These are phyloP conservation scores for Populus hybrid DNA, from an alignment of 441 rosid genomes.

Conservation along the genomic window DNA sequence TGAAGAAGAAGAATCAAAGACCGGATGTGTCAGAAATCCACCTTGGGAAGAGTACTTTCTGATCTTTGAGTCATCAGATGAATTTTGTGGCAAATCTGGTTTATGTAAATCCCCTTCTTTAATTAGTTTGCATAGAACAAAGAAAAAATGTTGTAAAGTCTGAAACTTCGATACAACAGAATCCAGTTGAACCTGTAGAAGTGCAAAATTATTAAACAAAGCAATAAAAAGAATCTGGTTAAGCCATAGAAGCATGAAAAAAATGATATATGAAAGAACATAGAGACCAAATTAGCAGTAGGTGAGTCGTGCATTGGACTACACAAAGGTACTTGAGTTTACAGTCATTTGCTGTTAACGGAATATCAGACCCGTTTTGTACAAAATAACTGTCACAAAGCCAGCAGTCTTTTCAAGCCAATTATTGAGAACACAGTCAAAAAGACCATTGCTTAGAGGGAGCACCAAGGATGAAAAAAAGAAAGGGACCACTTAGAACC, in stretches of 20 bases:
- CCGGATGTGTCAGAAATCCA: constrained; percentile 82
- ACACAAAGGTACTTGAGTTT: neutral
- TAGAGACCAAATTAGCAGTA: neutral
- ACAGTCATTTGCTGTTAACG: neutral
- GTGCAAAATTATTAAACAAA: constrained; percentile 23
- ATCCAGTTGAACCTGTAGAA: constrained; percentile 69
- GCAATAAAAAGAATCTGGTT: constrained; percentile 6
- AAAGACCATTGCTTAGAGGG: no score
- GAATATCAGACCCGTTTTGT: neutral
- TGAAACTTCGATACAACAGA: constrained; percentile 67
- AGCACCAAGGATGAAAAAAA: neutral
- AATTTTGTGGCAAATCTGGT: constrained; percentile 36
- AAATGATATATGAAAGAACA: neutral
- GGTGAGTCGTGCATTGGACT: neutral
- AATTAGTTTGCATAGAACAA: constrained; percentile 73
- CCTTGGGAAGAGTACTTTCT: constrained; percentile 65
- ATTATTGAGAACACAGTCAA: neutral
- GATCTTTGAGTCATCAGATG: constrained; percentile 28
- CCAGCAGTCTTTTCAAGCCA: constrained; percentile 2
- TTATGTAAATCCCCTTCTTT: constrained; percentile 55
- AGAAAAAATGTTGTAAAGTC: constrained; percentile 80
- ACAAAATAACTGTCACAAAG: neutral
- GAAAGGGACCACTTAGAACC: neutral
- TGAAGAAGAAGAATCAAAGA: constrained; percentile 39
- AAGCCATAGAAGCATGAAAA: neutral